A percentile compares a stretch with the other conserved stretches of the same genome.
These are phyloP conservation scores for Angomonas deanei DNA, from an alignment of 208 protist species.

Conservation along the genomic window DNA sequence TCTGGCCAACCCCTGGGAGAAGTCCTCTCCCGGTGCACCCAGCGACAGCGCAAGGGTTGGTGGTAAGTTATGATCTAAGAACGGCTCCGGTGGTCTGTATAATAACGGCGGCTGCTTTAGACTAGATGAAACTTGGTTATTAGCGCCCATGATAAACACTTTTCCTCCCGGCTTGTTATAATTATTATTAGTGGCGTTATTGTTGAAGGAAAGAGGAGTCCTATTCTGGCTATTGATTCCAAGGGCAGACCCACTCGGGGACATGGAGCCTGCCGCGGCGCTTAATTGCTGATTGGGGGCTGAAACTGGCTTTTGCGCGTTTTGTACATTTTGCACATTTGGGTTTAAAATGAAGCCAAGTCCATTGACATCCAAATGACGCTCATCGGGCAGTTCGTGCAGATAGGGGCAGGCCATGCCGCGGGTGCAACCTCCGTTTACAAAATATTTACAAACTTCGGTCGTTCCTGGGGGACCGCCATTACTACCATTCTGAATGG, in stretches of 20 bases:
- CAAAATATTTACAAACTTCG: constrained; percentile 87
- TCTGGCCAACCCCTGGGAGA: constrained; percentile 28
- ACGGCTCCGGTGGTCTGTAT: constrained; percentile 83
- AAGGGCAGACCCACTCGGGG: neutral
- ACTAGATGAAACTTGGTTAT: neutral
- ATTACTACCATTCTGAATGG: constrained; percentile 12
- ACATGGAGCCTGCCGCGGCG: neutral
- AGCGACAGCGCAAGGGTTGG: constrained; percentile 77
- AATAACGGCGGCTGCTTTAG: constrained; percentile 33
- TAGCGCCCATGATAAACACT: neutral
- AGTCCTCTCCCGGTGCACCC: constrained; percentile 36
- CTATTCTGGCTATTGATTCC: neutral
- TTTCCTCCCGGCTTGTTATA: too few relatives aligned
- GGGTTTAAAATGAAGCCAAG: constrained; percentile 84
- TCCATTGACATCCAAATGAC: constrained; percentile 82
- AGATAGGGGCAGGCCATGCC: constrained; percentile 71
- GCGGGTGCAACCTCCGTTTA: constrained; percentile 85
- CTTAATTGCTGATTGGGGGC: constrained; percentile 15
- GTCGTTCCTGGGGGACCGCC: neutral
- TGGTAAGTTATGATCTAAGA: constrained; percentile 83
- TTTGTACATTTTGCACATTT: constrained; percentile 87
- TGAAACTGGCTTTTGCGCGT: constrained; percentile 78
- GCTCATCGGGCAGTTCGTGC: constrained; percentile 86
- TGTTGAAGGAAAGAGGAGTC: neutral
- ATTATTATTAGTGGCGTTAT: neutral